Evolutionary conservation across 306 rosid genomes (phyloP), one percentile per base, ranked within the genome.

Genomic region (Aeschynomene evenia): DNA sequence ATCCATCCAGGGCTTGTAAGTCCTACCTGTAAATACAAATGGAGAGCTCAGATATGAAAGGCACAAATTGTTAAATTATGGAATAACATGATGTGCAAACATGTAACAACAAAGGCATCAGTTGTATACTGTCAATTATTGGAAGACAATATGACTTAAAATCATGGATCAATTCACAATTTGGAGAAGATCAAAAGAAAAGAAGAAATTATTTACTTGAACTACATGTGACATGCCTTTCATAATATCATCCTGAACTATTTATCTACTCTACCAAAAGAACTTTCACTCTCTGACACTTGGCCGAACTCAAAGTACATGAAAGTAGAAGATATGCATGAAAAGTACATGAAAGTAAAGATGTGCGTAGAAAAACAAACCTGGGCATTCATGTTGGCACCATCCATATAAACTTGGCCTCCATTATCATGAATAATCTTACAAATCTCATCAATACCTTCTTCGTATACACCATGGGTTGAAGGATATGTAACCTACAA

Each of bases 301-400:
- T 13, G 45, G 26, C 36, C 56, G 28, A 51, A 22, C 18, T 49
- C 50, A 60, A 62, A 21, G 31, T 52, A 39, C 40, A 68, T 40
- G 48, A 58, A 68, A 24, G 31, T 58, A 55, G n/a, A 57, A 33
- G 43, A 56, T 48, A 22, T 16, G 75, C 16, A 46, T 37, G 51
- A 20, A 50, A 68, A 66, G n/a, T n/a, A n/a, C 54, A 46, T 40
- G 48, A 58, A 68, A 24, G 31, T 58, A 55, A 57, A 33, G 43
- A 56, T 48, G 22, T 16, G 75, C 16, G 40, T 37, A 55, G 23
- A 50, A 68, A 66, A 79, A 67, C 82, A 73, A 63, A 88, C 97
- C 93, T 93, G 96, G 6, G 98, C 96, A 76, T 93, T 93, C 98
- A 93, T 93, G 87, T 95, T 95, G 58, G 99, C 99, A 65, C 99